Evolutionary conservation across 1,284 basidiomycete genomes (phyloP).

Genomic region (Ustilago loliicola): DNA sequence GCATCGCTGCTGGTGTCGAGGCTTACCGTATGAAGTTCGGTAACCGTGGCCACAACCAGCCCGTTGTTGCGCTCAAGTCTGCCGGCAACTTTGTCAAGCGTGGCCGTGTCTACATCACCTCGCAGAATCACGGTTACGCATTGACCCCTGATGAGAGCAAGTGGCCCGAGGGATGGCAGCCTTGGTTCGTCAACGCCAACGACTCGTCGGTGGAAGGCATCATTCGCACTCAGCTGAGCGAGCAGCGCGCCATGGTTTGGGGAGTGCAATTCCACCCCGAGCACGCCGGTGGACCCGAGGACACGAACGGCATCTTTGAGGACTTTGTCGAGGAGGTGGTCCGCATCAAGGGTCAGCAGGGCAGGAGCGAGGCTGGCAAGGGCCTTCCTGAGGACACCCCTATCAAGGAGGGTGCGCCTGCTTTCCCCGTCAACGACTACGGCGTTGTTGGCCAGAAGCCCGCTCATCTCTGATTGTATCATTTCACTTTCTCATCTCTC

Average conservation of each 20-base stretch:
- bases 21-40: conserved; percentile 98
- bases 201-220: conserved; percentile 69
- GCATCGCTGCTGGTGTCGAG: conserved; percentile 94
- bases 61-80: conserved; percentile 90
- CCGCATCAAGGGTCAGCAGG: conserved; percentile 54
- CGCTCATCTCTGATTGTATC: conserved; percentile 28
- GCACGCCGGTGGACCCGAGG: conserved; percentile 68
- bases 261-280: conserved; percentile 70
- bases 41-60: conserved; percentile 99
- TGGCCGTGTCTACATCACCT: conserved; percentile 95
- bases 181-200: conserved; percentile 70
- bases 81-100: conserved; percentile 88
- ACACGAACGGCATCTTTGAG: conserved; percentile 67
- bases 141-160: conserved; percentile 63
- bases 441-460: conserved; percentile 45
- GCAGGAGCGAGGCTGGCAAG: conserved; percentile 26
- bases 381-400: conserved; percentile 36
- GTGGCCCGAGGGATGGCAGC: conserved; percentile 68
- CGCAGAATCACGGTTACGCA: conserved; percentile 74
- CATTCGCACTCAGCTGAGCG: conserved; percentile 53
- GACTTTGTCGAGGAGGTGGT: conserved; percentile 68
- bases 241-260: conserved; percentile 62
- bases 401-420: conserved; percentile 40
- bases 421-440: conserved; percentile 43
- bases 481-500: not conserved